These are phyloP conservation scores for Hypomyces perniciosus DNA, from an alignment of 2,329 filamentous ascomycete genomes.

Conservation along the genomic window DNA sequence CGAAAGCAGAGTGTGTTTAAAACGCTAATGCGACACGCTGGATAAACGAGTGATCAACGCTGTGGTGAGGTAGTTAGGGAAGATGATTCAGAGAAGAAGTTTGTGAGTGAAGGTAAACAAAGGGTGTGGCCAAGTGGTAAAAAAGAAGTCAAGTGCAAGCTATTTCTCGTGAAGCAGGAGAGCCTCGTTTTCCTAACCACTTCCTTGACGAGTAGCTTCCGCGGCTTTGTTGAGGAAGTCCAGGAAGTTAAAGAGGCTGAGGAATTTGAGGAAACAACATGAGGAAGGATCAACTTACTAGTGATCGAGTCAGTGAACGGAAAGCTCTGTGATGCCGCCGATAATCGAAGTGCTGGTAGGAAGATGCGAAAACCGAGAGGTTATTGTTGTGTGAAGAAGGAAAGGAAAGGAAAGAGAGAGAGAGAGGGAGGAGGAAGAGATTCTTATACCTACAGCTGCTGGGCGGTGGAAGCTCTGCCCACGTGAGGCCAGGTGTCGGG, in stretches of 20 bases:
- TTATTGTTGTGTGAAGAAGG: slow-evolving; percentile 1
- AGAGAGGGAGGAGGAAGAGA: slow-evolving; percentile 1
- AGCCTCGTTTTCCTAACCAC: no score
- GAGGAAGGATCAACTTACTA: neutral
- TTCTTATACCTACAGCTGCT: slow-evolving; percentile 7
- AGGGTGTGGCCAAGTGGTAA: no score
- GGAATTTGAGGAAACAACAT: neutral
- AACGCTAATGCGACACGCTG: no score
- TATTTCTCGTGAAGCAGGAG: no score
- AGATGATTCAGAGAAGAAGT: no score
- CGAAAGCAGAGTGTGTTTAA: no score
- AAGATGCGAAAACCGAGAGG: neutral
- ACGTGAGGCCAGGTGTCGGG: slow-evolving; percentile 6
- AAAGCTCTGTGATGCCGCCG: neutral
- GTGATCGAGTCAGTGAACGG: neutral
- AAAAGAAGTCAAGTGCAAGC: no score
- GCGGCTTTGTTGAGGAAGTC: no score
- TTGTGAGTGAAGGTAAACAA: no score
- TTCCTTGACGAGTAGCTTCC: no score
- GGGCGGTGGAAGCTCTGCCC: neutral
- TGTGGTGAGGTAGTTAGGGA: no score
- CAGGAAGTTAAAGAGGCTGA: neutral
- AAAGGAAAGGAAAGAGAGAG: slow-evolving; percentile 1
- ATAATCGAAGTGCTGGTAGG: neutral
- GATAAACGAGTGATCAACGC: no score